Evolutionary conservation across 139 green algal species (phyloP), one percentile per base, ranked within the genome.

Genomic region (Chlorella sp.): DNA sequence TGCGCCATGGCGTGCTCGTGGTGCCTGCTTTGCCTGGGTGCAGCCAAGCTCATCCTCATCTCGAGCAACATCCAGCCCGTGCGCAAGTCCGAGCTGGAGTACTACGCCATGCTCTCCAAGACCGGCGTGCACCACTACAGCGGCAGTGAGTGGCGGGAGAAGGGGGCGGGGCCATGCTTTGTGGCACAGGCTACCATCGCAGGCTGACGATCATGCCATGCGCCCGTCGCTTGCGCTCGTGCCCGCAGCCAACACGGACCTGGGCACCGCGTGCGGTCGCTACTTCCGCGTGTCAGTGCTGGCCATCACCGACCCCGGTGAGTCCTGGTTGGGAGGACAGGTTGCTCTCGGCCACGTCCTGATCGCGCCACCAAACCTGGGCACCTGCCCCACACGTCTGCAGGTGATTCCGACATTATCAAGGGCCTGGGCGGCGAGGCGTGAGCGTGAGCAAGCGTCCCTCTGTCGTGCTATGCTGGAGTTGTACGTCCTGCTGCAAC

Each of bases 91-190:
- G 96, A 99, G 89, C 93, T 99, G 31, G 96, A 99, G 91, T 99
- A 99, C 92, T 99, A 98, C 77, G 95, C 96, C 72, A 99, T 99
- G 96, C 91, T 99, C 4, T 91, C 92, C 74, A 99, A 98, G 91
- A 96, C 94, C 31, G 91, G 89, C 76, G 96, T 99, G 69, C 92
- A 98, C 87, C 96, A 99, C 88, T 99, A 98, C 89, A 79, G 72
- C 34, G 95, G 95, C 80, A 98, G 89, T 95, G 65, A 91, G 90
- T 85, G 26, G n/a, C n/a, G n/a, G n/a, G n/a, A n/a, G n/a, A n/a
- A n/a, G n/a, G n/a, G n/a, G n/a, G n/a, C n/a, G n/a, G n/a, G n/a
- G n/a, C n/a, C n/a, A n/a, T n/a, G n/a, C n/a, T n/a, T n/a, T n/a
- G n/a, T n/a, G n/a, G n/a, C n/a, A n/a, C n/a, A n/a, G n/a, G n/a